Base-by-base conservation (phyloP, 2,329 filamentous ascomycete genomes). In the Colletotrichum neosansevieriae region DNA sequence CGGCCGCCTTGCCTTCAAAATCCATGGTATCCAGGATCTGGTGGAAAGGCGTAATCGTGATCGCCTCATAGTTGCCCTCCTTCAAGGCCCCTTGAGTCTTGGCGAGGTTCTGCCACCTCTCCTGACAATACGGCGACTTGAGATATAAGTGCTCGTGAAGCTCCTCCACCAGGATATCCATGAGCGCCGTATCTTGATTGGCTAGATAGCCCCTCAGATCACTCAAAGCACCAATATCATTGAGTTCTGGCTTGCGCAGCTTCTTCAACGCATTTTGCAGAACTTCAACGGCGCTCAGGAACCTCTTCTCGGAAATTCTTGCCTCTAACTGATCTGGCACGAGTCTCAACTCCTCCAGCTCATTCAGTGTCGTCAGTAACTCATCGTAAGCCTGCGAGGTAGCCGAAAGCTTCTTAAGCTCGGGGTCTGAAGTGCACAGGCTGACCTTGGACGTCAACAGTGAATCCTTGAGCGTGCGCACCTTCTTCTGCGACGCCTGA, bases 121-220 rank as follows among this genome's bases (percentile, higher is more conserved):
- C 94, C 76, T 97, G 94, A 76, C 95, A 98, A 77, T 99, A 99
- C 0, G 95, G 96, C 3, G 95, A 98, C 78, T 98, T 98, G 44
- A 99, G 88, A 76, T 99, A 99, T 4, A 99, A 85, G 80, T 99
- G 96, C 77, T 97, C 96, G 77, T 99, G 96, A 38, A 99, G 84
- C 79, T 99, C 96, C 77, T 99, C 96, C n/a, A 98, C 90, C 63
- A 99, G 79, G 60, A 98, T 98, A 76, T 99, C 96, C 75, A 95
- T 95, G 71, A 99, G 82, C 0, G 93, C 89, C 32, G 91, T 92
- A 81, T 99, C 96, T 77, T 99, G 97, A 76, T 97, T 98, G 67
- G 90, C 90, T 66, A 99, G 89, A 75, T 98, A 98, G 74, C 90
- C 90, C 64, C 94, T 89, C 72, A 99, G 81, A 73, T 99, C 96